phyloP scores from a whole-genome alignment of 1,284 basidiomycete genomes.

The Neonothopanus nambi region DNA sequence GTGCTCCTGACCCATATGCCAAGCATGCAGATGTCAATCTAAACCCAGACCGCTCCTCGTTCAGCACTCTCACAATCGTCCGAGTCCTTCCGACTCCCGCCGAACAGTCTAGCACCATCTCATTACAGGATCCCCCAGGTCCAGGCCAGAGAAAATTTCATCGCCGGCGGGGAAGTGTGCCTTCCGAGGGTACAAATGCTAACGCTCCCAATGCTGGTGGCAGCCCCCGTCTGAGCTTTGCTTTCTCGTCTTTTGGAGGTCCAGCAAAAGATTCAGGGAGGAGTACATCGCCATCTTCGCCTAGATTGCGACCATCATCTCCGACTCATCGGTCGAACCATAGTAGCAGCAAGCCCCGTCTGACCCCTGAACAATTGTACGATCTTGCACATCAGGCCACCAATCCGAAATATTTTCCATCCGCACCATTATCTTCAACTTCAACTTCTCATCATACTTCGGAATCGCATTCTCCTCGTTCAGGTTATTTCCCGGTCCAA shows the following conservation, averaged over 20 bases:
- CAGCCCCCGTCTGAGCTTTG: constrained; percentile 57
- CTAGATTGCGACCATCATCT: constrained; percentile 45
- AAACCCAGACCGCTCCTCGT: constrained; percentile 53
- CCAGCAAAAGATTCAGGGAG: constrained; percentile 15
- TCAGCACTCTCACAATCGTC: constrained; percentile 73
- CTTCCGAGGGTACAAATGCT: constrained; percentile 17
- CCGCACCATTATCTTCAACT: constrained; percentile 23
- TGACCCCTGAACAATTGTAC: constrained; percentile 67
- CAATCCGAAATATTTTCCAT: constrained; percentile 35
- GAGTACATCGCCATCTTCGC: constrained; percentile 23
- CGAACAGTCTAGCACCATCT: constrained; percentile 21
- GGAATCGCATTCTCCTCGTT: constrained; percentile 3
- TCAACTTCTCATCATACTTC: constrained; percentile 19
- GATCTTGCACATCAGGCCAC: constrained; percentile 64
- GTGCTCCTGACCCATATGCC: constrained; percentile 67
- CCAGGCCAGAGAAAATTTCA: constrained; percentile 28
- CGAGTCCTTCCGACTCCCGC: constrained; percentile 45
- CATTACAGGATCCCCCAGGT: constrained; percentile 30
- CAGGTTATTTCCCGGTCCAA: background rate
- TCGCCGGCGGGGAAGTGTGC: constrained; percentile 31
- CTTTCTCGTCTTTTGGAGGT: constrained; percentile 58
- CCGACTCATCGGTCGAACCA: constrained; percentile 24
- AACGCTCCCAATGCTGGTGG: constrained; percentile 23
- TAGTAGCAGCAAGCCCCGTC: constrained; percentile 35
- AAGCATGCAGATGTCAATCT: constrained; percentile 50